Base-by-base conservation (phyloP, 2,329 filamentous ascomycete species). In the Cadophora malorum region DNA sequence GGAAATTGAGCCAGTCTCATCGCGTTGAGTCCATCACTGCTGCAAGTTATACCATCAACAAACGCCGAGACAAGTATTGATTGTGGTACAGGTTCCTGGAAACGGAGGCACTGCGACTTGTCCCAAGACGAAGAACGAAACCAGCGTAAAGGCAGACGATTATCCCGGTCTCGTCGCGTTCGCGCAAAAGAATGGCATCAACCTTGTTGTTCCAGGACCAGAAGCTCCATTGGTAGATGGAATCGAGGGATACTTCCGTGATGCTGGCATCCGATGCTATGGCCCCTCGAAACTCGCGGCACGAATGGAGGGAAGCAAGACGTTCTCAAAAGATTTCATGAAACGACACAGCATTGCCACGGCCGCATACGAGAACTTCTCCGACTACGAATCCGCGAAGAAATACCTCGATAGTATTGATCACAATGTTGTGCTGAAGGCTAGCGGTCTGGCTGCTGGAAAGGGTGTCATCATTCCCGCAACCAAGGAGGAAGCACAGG, bases 261-360 rank as follows among this genome's bases (percentile, higher is more conserved):
- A 70, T 12, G 73, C 64, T 41, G 70, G 88, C 85, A 76, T 76
- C 31, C 67, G 67, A 62, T 76, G 74, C 63, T 98, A 97, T 77
- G 96, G 95, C 1, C 96, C 96, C 5, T 91, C 90, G 67, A 89
- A 91, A 81, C 88, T 88, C 60, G 95, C 96, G 25, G 94, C 96
- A 21, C 87, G 88, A 55, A 93, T 99, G 86, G 96, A 99, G 81
- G 96, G 96, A 69, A 96, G 92, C 82, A 99, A 99, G 84, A 92
- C 95, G 12, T 98, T 96, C 80, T 94, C 92, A 70, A 99, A 99
- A 79, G 94, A 98, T 80, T 98, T 98, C 78, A 99, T 98, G 96
- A 90, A 91, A 80, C 89, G 90, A 72, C 89, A 97, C 81, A 86
- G 86, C 75, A 97, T 99, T 74, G 94, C 95, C 47, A 98, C 96